Base-by-base conservation (phyloP, 2,329 filamentous ascomycete species). In the Claviceps humidiphila region DNA sequence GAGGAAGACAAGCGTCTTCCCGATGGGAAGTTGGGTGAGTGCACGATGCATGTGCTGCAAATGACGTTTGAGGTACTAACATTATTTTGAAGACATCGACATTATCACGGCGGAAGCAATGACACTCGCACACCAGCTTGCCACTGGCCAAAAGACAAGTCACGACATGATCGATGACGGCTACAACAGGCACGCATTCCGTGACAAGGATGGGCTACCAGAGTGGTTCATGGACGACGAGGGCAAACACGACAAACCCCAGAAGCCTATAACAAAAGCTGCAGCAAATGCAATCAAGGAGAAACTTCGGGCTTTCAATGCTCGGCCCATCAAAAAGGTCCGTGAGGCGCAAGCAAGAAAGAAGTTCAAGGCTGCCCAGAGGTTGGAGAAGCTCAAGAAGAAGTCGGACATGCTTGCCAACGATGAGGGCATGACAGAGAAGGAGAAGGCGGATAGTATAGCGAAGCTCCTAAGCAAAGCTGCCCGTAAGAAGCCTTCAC, bases 41-140 rank as follows among this genome's bases (percentile, higher is more conserved):
- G 40, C 5, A 38, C 24, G 14, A 30, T 17, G 13, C 26, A 44
- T 17, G 40, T 24, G 30, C 26, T 24, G 17, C 42, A 30, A 20
- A 9, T 20, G 11, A 39, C 9, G 39, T 45, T 24, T 11, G 5
- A 20, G 37, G 16, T 38, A 34, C 52, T 57, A 49, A 58, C 63
- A 65, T 51, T 22, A 46, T 52, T 24, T 30, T 30, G 51, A 39
- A 77, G 90, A 96, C 64, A 95, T 98, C 69, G 89, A 97, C 66
- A 97, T 98, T 62, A 95, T 97, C 63, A 98, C 93, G n/a, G 93
- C 89, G 5, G 93, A 98, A 74, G 93, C 94, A 57, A 98, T 98
- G 93, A 94, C 91, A 0, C 77, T 98, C 16, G 94, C 93, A 0
- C 93, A 97, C 58, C 81, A 89, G 63, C 83, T 98, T 54, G 93